A percentile compares a stretch with the other conserved stretches of the same genome.
phyloP scores from a whole-genome alignment of 345 rosid genomes.

The Citrus australasica region DNA sequence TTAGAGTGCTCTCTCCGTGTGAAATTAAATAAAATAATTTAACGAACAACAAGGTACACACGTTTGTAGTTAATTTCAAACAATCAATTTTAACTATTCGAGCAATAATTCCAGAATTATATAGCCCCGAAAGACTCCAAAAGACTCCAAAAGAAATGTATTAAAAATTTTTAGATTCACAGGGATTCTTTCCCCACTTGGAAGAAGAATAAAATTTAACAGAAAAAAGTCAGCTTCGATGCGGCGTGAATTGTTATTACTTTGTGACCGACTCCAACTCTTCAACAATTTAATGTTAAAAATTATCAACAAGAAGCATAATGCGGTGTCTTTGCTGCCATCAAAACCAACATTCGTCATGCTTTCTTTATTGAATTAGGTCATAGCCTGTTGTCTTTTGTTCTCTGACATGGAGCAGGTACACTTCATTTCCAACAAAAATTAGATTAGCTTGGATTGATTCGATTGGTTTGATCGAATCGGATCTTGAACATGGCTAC shows the following conservation, averaged over 20 bases:
- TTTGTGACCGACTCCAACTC: not conserved
- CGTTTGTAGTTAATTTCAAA: too few species aligned
- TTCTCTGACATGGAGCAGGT: constrained; percentile 10
- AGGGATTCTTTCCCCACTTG: constrained; percentile 17
- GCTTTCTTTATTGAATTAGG: constrained; percentile 8
- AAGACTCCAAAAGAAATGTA: too few species aligned
- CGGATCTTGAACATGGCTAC: too few species aligned
- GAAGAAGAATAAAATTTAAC: not conserved
- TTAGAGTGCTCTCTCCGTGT: too few species aligned
- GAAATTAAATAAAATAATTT: too few species aligned
- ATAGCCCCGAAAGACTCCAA: too few species aligned
- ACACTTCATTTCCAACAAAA: not conserved
- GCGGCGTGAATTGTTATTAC: not conserved
- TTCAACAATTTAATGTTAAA: not conserved
- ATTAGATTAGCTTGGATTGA: too few species aligned
- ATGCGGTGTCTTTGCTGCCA: not conserved
- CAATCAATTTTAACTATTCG: too few species aligned
- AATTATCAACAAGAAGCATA: not conserved
- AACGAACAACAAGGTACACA: too few species aligned
- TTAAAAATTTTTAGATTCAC: too few species aligned
- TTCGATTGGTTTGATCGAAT: too few species aligned
- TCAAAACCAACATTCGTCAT: constrained; percentile 17
- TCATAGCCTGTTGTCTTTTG: not conserved
- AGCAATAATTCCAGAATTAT: too few species aligned
- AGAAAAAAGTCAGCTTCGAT: not conserved